Evolutionary conservation across 2,329 filamentous ascomycete genomes (phyloP).

Genomic region (Penicillium sp.): DNA sequence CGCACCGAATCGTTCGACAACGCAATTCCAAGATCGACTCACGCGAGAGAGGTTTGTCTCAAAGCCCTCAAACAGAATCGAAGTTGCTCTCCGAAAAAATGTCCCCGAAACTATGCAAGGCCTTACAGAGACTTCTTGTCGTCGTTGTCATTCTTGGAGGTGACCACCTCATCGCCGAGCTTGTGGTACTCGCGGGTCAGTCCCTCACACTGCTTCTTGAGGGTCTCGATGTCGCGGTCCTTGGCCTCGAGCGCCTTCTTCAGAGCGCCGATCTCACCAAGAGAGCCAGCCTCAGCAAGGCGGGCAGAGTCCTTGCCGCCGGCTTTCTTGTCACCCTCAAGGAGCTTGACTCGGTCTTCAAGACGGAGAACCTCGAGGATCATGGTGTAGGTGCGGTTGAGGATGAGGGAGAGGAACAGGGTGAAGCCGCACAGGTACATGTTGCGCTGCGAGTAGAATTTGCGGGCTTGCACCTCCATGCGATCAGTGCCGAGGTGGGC

Average conservation of each 20-base stretch:
- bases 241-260: conserved; percentile 65
- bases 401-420: conserved; percentile 95
- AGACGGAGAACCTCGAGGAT: conserved; percentile 87
- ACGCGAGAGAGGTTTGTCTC: neutral
- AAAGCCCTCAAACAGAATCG: neutral
- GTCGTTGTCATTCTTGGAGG: conserved; percentile 41
- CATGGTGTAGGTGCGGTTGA: conserved; percentile 97
- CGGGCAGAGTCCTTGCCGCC: conserved; percentile 66
- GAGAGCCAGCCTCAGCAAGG: conserved; percentile 65
- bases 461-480: conserved; percentile 97
- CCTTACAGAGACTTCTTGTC: conserved; percentile 55
- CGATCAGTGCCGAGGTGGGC: conserved; percentile 85
- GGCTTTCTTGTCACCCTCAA: conserved; percentile 62
- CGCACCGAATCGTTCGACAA: neutral
- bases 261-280: conserved; percentile 72
- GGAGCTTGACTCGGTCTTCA: conserved; percentile 82
- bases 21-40: neutral
- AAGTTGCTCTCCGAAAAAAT: neutral
- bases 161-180: conserved; percentile 75
- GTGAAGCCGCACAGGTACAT: conserved; percentile 99
- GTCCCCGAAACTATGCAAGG: neutral
- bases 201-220: conserved; percentile 89
- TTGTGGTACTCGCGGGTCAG: conserved; percentile 80
- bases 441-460: conserved; percentile 99
- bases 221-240: conserved; percentile 74